phyloP scores from a whole-genome alignment of 345 rosid genomes.

The Aquilaria malaccensis region DNA sequence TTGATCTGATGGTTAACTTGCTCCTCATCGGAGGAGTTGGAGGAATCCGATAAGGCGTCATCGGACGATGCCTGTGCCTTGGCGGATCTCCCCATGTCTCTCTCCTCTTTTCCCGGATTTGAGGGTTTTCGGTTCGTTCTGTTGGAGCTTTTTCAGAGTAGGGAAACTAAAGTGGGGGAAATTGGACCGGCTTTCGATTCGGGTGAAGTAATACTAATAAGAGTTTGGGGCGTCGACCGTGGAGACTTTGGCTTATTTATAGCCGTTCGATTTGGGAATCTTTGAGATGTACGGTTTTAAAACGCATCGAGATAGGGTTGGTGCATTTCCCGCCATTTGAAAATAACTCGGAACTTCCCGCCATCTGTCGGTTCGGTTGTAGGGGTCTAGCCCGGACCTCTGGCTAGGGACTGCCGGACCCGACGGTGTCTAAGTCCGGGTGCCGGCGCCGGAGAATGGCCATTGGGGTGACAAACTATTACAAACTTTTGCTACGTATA shows the following conservation, averaged over 20 bases:
- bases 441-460: too few species aligned
- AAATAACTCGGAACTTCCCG: conserved; percentile 8
- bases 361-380: not conserved
- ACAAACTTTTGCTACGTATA: too few species aligned
- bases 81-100: conserved; percentile 42
- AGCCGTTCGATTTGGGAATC: conserved; percentile 19
- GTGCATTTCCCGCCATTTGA: conserved; percentile 33
- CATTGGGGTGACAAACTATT: too few species aligned
- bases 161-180: conserved; percentile 2
- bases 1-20: conserved; percentile 52
- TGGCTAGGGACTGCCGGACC: too few species aligned
- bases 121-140: conserved; percentile 31
- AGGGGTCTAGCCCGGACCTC: not conserved
- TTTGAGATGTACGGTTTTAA: not conserved
- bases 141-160: not conserved
- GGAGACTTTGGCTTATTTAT: not conserved
- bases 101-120: conserved; percentile 19
- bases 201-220: not conserved
- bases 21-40: conserved; percentile 62
- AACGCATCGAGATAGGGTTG: not conserved
- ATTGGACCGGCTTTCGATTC: conserved; percentile 7
- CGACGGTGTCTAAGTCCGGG: too few species aligned
- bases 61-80: conserved; percentile 61
- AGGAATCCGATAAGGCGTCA: conserved; percentile 49
- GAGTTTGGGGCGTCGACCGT: not conserved